A percentile compares a stretch with the other conserved stretches of the same genome.
phyloP scores from a whole-genome alignment of 2,329 filamentous ascomycete species.

The Fonsecaea monophora region DNA sequence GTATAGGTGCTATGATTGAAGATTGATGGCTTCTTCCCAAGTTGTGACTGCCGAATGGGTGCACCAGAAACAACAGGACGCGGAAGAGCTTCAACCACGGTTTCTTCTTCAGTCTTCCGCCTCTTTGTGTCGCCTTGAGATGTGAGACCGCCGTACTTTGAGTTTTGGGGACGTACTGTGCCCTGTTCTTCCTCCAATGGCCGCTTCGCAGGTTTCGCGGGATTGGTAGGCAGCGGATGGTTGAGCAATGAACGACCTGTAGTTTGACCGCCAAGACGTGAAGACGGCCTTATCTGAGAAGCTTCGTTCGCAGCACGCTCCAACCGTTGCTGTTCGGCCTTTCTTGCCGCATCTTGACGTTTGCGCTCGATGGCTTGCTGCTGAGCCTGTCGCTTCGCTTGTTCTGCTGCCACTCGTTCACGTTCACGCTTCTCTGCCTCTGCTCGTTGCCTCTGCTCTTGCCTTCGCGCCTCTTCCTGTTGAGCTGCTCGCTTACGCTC shows the following conservation, averaged over 20 bases:
- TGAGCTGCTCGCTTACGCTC: conserved; percentile 75
- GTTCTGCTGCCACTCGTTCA: conserved; percentile 58
- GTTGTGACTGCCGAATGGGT: conserved; percentile 80
- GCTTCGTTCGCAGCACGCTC: conserved; percentile 45
- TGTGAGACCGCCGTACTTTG: conserved; percentile 56
- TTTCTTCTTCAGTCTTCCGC: conserved; percentile 76
- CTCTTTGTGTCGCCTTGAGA: conserved; percentile 79
- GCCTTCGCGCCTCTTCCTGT: conserved; percentile 67
- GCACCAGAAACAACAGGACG: conserved; percentile 74
- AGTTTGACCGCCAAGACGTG: conserved; percentile 57
- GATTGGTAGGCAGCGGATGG: conserved; percentile 64
- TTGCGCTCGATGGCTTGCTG: conserved; percentile 62
- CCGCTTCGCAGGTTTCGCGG: conserved; percentile 77
- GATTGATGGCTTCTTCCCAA: conserved; percentile 65
- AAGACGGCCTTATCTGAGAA: conserved; percentile 55
- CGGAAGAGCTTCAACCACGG: conserved; percentile 66
- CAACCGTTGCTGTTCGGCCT: conserved; percentile 52
- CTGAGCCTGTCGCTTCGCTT: conserved; percentile 71
- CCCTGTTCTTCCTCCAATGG: conserved; percentile 66
- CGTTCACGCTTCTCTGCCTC: conserved; percentile 57
- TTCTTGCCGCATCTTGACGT: conserved; percentile 54
- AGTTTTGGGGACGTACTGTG: conserved; percentile 50
- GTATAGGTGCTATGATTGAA: conserved; percentile 48
- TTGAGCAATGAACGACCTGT: conserved; percentile 64
- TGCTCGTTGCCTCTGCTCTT: conserved; percentile 67